Conservation (phyloP, 495 filamentous ascomycete species). For the Penicillium soppii region DNA sequence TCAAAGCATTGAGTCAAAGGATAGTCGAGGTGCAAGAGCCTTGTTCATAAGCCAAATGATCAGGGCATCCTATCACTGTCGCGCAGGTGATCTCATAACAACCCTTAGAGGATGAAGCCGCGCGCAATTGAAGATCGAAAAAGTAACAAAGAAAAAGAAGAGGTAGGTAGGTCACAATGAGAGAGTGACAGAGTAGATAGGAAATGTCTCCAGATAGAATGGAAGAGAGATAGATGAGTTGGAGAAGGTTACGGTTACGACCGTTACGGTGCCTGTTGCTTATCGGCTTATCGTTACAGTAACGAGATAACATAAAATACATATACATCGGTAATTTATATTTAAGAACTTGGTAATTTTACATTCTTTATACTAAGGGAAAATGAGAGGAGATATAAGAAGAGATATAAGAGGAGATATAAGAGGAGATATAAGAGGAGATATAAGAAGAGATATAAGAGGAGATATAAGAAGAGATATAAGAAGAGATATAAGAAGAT, state of each 20-base stretch:
- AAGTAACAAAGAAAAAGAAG: not conserved
- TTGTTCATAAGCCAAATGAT: conserved; percentile 14
- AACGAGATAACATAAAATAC: not conserved
- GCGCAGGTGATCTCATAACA: conserved; percentile 10
- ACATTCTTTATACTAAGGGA: no score
- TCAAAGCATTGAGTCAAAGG: conserved; percentile 18
- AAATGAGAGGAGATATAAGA: no score
- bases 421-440: no score
- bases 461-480: no score
- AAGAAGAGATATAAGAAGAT: no score
- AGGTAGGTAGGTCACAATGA: conserved; percentile 1
- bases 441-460: no score
- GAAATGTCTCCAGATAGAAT: conserved; percentile 3
- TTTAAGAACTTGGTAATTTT: no score
- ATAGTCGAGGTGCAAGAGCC: not conserved
- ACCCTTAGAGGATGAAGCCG: not conserved
- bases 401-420: no score
- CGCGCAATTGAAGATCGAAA: conserved; percentile 4
- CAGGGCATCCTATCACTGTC: conserved; percentile 17
- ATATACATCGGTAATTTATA: not conserved
- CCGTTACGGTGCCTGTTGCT: conserved; percentile 4
- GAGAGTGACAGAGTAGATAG: conserved; percentile 2
- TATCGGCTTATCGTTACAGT: conserved; percentile 9
- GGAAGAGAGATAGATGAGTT: conserved; percentile 3
- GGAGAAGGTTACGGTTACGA: conserved; percentile 6